Conservation (phyloP, 2,329 filamentous ascomycete species). For the Emydomyces testavorans region DNA sequence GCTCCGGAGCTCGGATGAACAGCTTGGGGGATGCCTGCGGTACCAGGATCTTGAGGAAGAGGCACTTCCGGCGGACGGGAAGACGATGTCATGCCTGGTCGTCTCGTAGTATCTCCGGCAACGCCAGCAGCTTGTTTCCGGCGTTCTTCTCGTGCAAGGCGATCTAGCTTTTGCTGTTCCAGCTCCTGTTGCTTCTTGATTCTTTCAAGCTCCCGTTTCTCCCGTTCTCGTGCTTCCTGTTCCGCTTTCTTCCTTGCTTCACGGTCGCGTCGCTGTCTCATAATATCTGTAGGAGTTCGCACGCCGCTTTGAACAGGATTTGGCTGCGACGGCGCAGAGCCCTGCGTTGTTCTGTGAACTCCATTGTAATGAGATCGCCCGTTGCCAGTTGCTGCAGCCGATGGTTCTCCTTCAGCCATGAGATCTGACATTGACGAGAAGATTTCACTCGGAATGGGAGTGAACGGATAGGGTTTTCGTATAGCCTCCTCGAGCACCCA, state of each 20-base stretch:
- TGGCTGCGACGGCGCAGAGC: constrained; percentile 28
- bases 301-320: constrained; percentile 46
- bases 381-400: constrained; percentile 37
- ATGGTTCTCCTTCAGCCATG: constrained; percentile 44
- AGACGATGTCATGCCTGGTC: constrained; percentile 9
- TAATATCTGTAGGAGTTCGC: constrained; percentile 77
- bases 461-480: constrained; percentile 70
- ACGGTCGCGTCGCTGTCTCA: constrained; percentile 71
- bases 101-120: constrained; percentile 22
- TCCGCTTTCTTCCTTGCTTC: constrained; percentile 60
- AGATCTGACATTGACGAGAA: constrained; percentile 88
- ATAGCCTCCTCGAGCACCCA: constrained; percentile 86
- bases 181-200: constrained; percentile 39
- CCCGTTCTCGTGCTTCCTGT: constrained; percentile 48
- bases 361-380: constrained; percentile 46
- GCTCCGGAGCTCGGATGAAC: neutral
- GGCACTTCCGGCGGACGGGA: constrained; percentile 11
- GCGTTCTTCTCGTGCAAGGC: constrained; percentile 16
- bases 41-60: constrained; percentile 12
- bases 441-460: constrained; percentile 73
- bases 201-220: constrained; percentile 43
- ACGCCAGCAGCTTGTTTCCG: constrained; percentile 37
- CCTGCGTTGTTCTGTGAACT: constrained; percentile 36
- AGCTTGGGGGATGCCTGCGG: neutral
- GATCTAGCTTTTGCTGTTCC: constrained; percentile 26